phyloP scores from a whole-genome alignment of 2,329 filamentous ascomycete species.

The Paracamarosporium sp. region DNA sequence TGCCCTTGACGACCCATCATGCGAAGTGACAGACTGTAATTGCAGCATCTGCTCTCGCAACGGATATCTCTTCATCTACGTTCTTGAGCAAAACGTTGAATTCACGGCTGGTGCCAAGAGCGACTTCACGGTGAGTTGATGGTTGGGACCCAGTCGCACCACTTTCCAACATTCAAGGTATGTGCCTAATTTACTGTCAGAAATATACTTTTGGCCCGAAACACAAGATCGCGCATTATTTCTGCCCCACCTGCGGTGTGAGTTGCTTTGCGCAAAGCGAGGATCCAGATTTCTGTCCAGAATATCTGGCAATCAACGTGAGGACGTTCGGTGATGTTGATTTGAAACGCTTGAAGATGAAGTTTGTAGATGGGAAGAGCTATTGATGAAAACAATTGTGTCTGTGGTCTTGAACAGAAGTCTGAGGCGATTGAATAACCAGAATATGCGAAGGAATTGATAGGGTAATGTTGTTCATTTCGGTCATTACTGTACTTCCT shows the following conservation, averaged over 20 bases:
- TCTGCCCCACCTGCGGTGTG: conserved; percentile 40
- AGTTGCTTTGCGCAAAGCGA: conserved; percentile 27
- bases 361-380: conserved; percentile 33
- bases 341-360: conserved; percentile 28
- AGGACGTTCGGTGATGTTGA: conserved; percentile 36
- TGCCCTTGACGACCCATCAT: conserved; percentile 50
- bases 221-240: conserved; percentile 31
- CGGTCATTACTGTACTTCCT: too few relatives aligned
- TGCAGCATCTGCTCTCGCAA: conserved; percentile 62
- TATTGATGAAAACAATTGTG: conserved; percentile 5
- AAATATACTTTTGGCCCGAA: conserved; percentile 34
- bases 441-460: too few relatives aligned
- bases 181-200: conserved; percentile 6
- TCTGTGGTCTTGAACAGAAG: background rate
- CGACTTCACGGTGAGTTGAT: conserved; percentile 22
- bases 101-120: conserved; percentile 27
- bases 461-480: too few relatives aligned
- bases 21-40: conserved; percentile 56
- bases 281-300: conserved; percentile 21
- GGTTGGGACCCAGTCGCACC: too few relatives aligned
- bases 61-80: conserved; percentile 58
- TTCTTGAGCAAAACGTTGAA: conserved; percentile 19
- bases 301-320: conserved; percentile 35
- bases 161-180: background rate
- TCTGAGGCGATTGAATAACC: background rate